Percentiles rank a stretch among this genome's conserved stretches.
These are phyloP conservation scores for Cryptococcus sp. DNA, from an alignment of 1,284 basidiomycete genomes.

Conservation along the genomic window DNA sequence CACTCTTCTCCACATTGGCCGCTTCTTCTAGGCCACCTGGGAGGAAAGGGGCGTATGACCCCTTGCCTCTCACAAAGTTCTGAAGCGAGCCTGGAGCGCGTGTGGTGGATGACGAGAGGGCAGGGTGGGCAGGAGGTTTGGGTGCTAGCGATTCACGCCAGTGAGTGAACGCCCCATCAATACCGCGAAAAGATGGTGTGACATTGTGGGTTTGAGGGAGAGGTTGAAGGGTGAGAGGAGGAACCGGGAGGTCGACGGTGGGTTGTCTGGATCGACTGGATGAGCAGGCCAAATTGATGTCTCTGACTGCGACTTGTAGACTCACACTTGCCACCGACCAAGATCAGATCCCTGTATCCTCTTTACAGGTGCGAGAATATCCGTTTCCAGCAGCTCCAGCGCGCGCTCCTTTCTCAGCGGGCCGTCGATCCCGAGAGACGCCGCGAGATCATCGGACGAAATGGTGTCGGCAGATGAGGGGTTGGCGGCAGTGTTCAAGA, in stretches of 20 bases:
- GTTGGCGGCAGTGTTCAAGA: slow-evolving; percentile 25
- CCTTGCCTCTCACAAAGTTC: slow-evolving; percentile 89
- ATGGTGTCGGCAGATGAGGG: slow-evolving; percentile 17
- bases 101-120: slow-evolving; percentile 76
- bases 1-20: slow-evolving; percentile 33
- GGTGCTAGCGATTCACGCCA: slow-evolving; percentile 63
- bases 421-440: slow-evolving; percentile 30
- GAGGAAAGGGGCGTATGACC: slow-evolving; percentile 84
- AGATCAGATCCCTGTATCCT: slow-evolving; percentile 34
- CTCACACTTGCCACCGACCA: slow-evolving; percentile 45
- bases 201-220: slow-evolving; percentile 73
- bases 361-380: slow-evolving; percentile 39
- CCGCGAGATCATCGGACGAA: slow-evolving; percentile 32
- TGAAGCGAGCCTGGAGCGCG: slow-evolving; percentile 72
- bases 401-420: slow-evolving; percentile 25
- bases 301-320: background rate
- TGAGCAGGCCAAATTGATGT: background rate
- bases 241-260: slow-evolving; percentile 33
- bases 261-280: slow-evolving; percentile 22
- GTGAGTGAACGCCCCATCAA: slow-evolving; percentile 73
- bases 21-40: slow-evolving; percentile 69
- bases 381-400: slow-evolving; percentile 30
- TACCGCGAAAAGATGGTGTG: slow-evolving; percentile 69
- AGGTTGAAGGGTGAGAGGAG: slow-evolving; percentile 62
- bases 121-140: slow-evolving; percentile 55